Conservation (phyloP, 2,329 filamentous ascomycete species). For the Colletotrichum sp. region DNA sequence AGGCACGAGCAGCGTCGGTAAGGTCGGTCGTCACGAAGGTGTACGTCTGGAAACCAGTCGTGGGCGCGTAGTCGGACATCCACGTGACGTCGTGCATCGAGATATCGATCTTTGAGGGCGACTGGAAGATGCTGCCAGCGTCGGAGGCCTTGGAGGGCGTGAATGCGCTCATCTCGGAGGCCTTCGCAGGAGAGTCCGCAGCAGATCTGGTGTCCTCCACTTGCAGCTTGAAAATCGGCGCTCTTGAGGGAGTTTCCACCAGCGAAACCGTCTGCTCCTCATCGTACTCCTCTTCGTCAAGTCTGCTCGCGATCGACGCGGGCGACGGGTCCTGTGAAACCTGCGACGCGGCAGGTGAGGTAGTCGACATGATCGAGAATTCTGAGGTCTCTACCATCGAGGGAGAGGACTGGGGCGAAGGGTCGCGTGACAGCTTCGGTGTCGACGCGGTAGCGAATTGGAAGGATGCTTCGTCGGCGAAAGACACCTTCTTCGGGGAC, state of each 20-base stretch:
- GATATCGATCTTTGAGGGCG: not conserved
- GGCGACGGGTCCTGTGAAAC: not conserved
- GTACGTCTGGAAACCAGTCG: not conserved
- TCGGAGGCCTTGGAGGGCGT: not conserved
- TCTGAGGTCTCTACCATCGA: not conserved
- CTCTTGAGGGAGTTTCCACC: not conserved
- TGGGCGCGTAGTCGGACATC: slow-evolving; percentile 6
- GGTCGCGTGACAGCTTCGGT: not conserved
- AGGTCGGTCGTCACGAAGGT: not conserved
- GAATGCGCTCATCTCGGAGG: not conserved
- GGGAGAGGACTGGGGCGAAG: slow-evolving; percentile 3
- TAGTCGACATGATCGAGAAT: slow-evolving; percentile 1
- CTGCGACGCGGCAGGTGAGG: not conserved
- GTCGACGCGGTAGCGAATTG: not conserved
- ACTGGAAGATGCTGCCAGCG: not conserved
- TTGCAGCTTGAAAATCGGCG: not conserved
- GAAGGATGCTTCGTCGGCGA: slow-evolving; percentile 8
- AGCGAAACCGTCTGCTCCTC: not conserved
- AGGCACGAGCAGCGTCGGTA: not conserved
- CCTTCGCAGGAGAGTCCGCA: not conserved
- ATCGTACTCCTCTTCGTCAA: not conserved
- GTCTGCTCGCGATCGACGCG: not conserved
- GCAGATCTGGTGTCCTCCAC: not conserved
- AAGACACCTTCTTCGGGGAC: slow-evolving; percentile 13
- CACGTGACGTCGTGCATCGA: slow-evolving; percentile 14